These are phyloP conservation scores for Beta lomatogona DNA, from an alignment of 179 eudicot genomes.

Conservation along the genomic window DNA sequence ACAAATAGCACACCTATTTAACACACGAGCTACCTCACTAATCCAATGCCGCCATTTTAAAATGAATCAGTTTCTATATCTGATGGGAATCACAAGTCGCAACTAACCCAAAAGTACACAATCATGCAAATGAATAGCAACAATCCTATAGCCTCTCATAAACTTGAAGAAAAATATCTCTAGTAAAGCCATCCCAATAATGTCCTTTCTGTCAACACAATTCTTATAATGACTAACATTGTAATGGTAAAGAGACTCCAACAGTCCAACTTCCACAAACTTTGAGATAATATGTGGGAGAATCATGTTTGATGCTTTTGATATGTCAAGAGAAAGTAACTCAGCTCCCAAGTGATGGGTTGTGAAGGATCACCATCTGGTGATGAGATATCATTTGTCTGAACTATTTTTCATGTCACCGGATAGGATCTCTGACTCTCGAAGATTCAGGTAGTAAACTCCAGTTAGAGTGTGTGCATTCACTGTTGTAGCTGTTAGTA, in stretches of 20 bases:
- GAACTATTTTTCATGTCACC: background rate
- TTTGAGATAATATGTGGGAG: background rate
- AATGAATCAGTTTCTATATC: no score
- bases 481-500: background rate
- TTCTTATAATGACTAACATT: background rate
- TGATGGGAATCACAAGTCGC: slow-evolving; percentile 27
- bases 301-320: background rate
- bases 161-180: background rate
- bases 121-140: background rate
- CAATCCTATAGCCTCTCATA: background rate
- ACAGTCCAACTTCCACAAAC: no score
- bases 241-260: background rate
- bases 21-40: background rate
- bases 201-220: background rate
- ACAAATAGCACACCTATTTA: background rate
- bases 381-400: background rate
- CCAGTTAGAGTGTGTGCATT: background rate
- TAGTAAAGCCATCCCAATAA: background rate
- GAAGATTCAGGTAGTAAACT: background rate
- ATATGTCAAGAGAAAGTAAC: background rate
- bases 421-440: background rate
- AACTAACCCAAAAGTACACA: background rate
- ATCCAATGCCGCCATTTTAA: no score
- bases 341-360: background rate
- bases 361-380: background rate